Evolutionary conservation across 176 grass and related monocot species (phyloP), one percentile per base, ranked within the genome.

Genomic region (Tillandsia leiboldiana): DNA sequence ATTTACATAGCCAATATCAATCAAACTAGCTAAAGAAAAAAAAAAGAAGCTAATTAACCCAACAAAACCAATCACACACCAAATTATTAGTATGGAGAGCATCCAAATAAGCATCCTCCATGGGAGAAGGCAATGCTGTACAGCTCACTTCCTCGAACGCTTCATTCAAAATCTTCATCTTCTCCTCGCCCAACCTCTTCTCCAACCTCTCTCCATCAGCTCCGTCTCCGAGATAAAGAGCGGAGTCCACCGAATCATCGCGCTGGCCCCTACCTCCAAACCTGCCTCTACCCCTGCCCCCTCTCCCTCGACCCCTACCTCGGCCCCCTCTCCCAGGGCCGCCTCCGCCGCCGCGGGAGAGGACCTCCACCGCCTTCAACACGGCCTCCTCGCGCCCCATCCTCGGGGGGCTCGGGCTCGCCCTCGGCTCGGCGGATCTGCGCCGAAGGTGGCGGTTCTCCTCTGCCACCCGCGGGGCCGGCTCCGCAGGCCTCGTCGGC

Each of bases 1-100:
- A 82, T 58, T 42, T 11, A 80, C 15, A 81, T 26, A 62, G 76
- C 68, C 47, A 15, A 51, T 47, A 79, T 2, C 9, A 69, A 74
- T 1, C 51, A 68, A 75, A 26, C n/a, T 12, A 57, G 70, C 71
- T 63, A 74, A 66, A 11, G 51, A 72, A 13, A 2, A 2, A 51
- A 64, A 8, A 65, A 26, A 11, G 66, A 20, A 20, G 20, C 20
- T 3, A 42, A 42, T 42, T 42, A 42, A 7, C 0, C 33, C 8
- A 59, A 24, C 12, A 54, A 9, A 48, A 52, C 11, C 11, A 58
- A 11, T n/a, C 50, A 11, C 17, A 69, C 53, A 97, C 89, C 86
- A 86, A 80, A 71, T 90, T 83, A 70, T 97, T 90, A 24, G 42
- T 74, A 52, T 97, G 84, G 50, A 64, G 18, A 69, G 79, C 93